Conservation (phyloP, 805 yeast genomes). For the Yamadazyma phyllophila region DNA sequence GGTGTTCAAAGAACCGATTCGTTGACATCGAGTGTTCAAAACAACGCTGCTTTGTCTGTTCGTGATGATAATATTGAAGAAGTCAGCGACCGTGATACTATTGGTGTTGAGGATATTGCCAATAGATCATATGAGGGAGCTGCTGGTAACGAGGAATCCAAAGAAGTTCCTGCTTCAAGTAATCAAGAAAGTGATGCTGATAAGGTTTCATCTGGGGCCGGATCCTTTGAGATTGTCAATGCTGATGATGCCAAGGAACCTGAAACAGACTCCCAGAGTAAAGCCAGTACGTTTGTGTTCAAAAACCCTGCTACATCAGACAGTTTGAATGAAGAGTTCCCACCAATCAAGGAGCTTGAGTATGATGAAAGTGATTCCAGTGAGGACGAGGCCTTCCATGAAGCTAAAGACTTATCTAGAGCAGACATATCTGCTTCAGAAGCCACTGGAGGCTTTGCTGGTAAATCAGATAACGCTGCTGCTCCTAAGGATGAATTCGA, state of each 20-base stretch:
- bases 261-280: slow-evolving; percentile 9
- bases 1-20: slow-evolving; percentile 69
- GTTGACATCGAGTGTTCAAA: slow-evolving; percentile 85
- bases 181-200: slow-evolving; percentile 34
- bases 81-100: slow-evolving; percentile 42
- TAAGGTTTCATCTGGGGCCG: slow-evolving; percentile 44
- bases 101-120: slow-evolving; percentile 26
- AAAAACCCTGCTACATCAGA: slow-evolving; percentile 7
- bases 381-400: slow-evolving; percentile 26
- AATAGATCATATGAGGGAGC: slow-evolving; percentile 14
- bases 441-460: not conserved
- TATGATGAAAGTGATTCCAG: slow-evolving; percentile 51
- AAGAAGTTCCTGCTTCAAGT: slow-evolving; percentile 12
- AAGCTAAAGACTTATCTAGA: slow-evolving; percentile 11
- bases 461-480: not conserved
- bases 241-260: slow-evolving; percentile 43
- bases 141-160: slow-evolving; percentile 10
- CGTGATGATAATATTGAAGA: slow-evolving; percentile 63
- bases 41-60: slow-evolving; percentile 88
- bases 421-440: slow-evolving; percentile 4
- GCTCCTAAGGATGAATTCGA: slow-evolving; percentile 26
- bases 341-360: slow-evolving; percentile 58
- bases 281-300: slow-evolving; percentile 11
- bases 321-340: slow-evolving; percentile 50
- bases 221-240: slow-evolving; percentile 53